Evolutionary conservation across 306 rosid species (phyloP).

Genomic region (Aeschynomene evenia): DNA sequence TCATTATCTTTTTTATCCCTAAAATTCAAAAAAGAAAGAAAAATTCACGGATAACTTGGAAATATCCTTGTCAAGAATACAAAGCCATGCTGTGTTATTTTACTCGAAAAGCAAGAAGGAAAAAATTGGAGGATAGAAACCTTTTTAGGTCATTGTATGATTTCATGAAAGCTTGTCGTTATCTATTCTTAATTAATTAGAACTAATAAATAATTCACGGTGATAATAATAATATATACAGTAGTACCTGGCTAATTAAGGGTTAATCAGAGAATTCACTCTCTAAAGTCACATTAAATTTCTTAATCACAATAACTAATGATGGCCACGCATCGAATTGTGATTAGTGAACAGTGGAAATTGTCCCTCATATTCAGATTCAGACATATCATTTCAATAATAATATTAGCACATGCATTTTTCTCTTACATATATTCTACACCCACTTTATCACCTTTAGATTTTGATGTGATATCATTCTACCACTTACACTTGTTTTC

Average conservation of each 20-base stretch:
- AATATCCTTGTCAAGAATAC: conserved; percentile 29
- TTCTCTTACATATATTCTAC: too few species aligned
- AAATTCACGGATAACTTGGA: conserved; percentile 14
- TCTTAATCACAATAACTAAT: background rate
- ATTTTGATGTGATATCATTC: too few species aligned
- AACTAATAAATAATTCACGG: background rate
- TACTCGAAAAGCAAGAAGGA: background rate
- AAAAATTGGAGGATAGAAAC: background rate
- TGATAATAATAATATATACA: too few species aligned
- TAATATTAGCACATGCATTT: too few species aligned
- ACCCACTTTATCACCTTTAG: too few species aligned
- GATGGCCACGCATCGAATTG: background rate
- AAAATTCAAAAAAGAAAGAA: conserved; percentile 14
- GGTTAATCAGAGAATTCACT: background rate
- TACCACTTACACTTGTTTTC: too few species aligned
- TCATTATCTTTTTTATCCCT: conserved; percentile 30
- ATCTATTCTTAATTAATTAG: conserved; percentile 12
- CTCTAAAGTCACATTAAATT: background rate
- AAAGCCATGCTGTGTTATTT: conserved; percentile 5
- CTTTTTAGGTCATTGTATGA: conserved; percentile 9
- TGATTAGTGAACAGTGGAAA: background rate
- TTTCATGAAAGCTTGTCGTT: background rate
- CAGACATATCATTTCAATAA: background rate
- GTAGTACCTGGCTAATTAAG: background rate
- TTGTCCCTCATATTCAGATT: background rate